phyloP scores from a whole-genome alignment of 371 early-diverging fungal genomes.

The Apophysomyces variabilis region DNA sequence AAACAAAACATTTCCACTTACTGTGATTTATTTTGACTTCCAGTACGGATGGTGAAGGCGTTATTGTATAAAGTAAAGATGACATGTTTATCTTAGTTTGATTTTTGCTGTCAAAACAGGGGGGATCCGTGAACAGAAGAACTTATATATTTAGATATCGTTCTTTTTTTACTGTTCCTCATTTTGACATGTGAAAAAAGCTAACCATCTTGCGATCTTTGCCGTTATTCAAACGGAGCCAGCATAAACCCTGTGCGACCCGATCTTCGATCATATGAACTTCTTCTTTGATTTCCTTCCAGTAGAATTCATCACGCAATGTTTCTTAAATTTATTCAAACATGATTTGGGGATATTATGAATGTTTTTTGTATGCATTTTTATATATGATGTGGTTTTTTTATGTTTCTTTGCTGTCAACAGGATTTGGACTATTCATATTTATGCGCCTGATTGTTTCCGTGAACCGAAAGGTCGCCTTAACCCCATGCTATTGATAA shows the following conservation, averaged over 20 bases:
- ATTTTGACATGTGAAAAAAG: neutral
- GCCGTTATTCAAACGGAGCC: constrained; percentile 10
- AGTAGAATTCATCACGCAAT: constrained; percentile 4
- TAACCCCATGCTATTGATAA: constrained; percentile 1
- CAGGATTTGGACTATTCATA: neutral
- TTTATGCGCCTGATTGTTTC: neutral
- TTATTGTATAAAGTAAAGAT: neutral
- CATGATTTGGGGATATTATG: neutral
- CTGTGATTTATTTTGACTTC: neutral
- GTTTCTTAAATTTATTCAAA: neutral
- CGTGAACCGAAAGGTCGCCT: neutral
- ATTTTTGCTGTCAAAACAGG: no score
- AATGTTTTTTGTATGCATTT: neutral
- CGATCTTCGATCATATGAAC: constrained; percentile 9
- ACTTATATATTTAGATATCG: neutral
- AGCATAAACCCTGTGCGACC: neutral
- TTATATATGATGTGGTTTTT: neutral
- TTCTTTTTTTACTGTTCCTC: neutral
- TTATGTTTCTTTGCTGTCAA: neutral
- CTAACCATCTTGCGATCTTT: neutral
- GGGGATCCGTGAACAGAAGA: neutral
- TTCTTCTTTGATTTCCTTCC: constrained; percentile 3
- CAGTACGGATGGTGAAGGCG: neutral
- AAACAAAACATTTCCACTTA: neutral
- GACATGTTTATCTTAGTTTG: no score